Evolutionary conservation across 495 filamentous ascomycete species (phyloP), one percentile per base, ranked within the genome.

Genomic region (Aspergillus saccharolyticus): DNA sequence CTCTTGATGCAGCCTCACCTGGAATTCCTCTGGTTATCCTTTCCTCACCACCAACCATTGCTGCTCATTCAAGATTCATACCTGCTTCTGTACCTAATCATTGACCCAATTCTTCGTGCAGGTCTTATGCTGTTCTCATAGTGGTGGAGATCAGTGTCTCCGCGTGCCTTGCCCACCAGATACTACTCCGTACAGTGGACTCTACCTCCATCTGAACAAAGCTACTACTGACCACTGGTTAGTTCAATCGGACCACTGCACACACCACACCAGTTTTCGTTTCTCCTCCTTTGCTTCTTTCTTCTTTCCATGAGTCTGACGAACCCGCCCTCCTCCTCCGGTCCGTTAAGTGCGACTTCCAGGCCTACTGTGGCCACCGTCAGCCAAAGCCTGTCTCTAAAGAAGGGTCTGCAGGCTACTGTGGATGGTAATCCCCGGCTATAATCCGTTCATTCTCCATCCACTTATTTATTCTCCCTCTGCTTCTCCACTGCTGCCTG

Each of bases 361-460:
- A 71, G 69, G 66, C 66, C 68, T 48, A 63, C 70, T 59, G 63
- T 58, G 62, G 69, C 73, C 54, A 60, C 70, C 61, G 65, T 73
- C 63, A 80, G 69, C 57, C 81, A 85, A 68, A 79, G 72, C 58
- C 81, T 85, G 67, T 80, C 72, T 55, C 74, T 89, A 60, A 90
- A 90, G 77, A 80, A 84, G 71, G 87, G 79, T 63, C 83, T 89
- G 61, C 86, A 89, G 77, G 83, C 84, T 60, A 83, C 84, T 58
- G 89, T 90, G 74, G 88, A 92, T 80, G 89, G 89, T 91, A 84
- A 70, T 76, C 65, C 58, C 52, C 54, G 44, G 60, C 59, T 53
- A 53, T 61, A 54, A 63, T 60, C 51, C 66, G 54, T 56, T 58
- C 47, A 4, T 28, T 9, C 52, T 55, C 44, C 42, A 44, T 52